Base-by-base conservation (phyloP, 345 rosid species). In the Gossypium bickii region DNA sequence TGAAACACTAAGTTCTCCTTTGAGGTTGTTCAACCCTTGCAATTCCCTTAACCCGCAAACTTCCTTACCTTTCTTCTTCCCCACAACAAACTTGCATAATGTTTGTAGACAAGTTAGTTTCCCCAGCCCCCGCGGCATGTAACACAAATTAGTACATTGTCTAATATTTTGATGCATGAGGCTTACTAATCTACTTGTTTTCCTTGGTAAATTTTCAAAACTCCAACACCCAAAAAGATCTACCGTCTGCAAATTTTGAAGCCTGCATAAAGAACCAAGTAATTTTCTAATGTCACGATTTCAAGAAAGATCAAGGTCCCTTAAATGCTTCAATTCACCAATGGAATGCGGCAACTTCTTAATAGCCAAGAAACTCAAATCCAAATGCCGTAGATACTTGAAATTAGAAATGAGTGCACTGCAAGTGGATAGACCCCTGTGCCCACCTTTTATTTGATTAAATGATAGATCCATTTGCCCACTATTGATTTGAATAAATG, bases 51-150 rank as follows among this genome's bases (percentile, higher is more conserved):
- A n/a, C 25, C 11, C 1, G 2, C 25, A 48, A 41, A 17, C 15
- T 2, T 41, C 80, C 8, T 63, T 83, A 0, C 83, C 16, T 1
- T 77, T n/a, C 8, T 3, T 29, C 38, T 29, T 64, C 11, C 24
- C 68, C 3, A 38, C 24, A 17, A 38, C 24, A 41, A 64, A 41
- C 24, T 3, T 3, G 2, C 0, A 3, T 41, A 64, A 64, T 22
- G 12, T 10, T n/a, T 13, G 7, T 2, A 64, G 49, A 41, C 27
- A n/a, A 64, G 68, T 41, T 41, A 64, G 8, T 17, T 64, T 12
- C 13, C 68, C 68, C 15, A 64, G 13, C 18, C 49, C 68, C n/a
- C 15, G 16, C 3, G 9, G 49, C 49, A 64, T 38, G 7, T 64
- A n/a, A 17, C 15, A 7, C 49, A 64, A 64, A 1, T 2, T 41